Evolutionary conservation across 1,284 basidiomycete genomes (phyloP).

Genomic region (Ustilago bromivora): DNA sequence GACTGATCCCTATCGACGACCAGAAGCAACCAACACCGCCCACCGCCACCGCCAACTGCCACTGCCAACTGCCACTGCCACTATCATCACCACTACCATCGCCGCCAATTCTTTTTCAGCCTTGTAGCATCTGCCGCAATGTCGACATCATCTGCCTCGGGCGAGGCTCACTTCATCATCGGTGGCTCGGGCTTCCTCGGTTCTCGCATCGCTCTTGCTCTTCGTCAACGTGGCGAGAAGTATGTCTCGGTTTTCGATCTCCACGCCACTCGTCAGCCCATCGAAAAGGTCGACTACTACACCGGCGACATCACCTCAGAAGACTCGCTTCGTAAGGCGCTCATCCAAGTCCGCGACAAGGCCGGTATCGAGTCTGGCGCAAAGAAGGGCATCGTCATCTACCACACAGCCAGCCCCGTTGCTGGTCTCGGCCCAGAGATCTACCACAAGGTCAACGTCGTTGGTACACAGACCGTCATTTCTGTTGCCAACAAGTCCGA

Average conservation of each 20-base stretch:
- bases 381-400: constrained; percentile 72
- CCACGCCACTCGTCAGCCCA: constrained; percentile 42
- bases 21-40: not conserved
- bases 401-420: constrained; percentile 92
- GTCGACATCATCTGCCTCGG: constrained; percentile 60
- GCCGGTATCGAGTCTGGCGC: constrained; percentile 41
- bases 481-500: constrained; percentile 76
- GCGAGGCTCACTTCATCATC: constrained; percentile 67
- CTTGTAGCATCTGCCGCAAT: constrained; percentile 26
- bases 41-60: not conserved
- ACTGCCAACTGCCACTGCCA: not conserved
- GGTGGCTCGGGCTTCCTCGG: constrained; percentile 68
- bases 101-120: constrained; percentile 5
- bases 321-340: constrained; percentile 36
- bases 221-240: constrained; percentile 65
- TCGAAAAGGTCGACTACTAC: constrained; percentile 62
- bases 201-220: constrained; percentile 62
- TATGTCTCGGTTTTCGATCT: constrained; percentile 65
- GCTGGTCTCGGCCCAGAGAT: constrained; percentile 78
- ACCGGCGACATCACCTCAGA: constrained; percentile 66
- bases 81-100: not conserved
- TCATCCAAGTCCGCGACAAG: constrained; percentile 49
- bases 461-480: constrained; percentile 88
- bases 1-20: not conserved
- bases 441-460: constrained; percentile 93